Percentiles rank a stretch among this genome's conserved stretches.
Evolutionary conservation across 2,329 filamentous ascomycete species (phyloP).

Genomic region (Lachnellula subtilissima): DNA sequence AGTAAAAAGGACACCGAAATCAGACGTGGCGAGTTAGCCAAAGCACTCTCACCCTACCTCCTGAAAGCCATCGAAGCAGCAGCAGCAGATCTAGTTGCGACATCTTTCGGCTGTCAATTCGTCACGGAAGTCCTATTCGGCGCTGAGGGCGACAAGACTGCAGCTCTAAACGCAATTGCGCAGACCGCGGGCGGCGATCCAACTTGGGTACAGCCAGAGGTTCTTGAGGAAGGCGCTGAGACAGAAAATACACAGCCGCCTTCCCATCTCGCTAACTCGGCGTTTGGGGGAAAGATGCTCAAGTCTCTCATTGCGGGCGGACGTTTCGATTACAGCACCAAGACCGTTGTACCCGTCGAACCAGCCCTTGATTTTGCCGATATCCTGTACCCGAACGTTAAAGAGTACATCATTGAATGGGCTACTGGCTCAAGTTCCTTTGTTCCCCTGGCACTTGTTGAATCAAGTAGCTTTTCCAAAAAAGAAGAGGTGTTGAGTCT

Average conservation of each 20-base stretch:
- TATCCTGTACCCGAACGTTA: slow-evolving; percentile 76
- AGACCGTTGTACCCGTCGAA: slow-evolving; percentile 65
- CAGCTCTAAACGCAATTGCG: slow-evolving; percentile 67
- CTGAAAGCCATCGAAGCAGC: slow-evolving; percentile 67
- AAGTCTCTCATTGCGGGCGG: slow-evolving; percentile 89
- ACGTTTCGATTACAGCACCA: slow-evolving; percentile 70
- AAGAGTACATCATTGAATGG: slow-evolving; percentile 72
- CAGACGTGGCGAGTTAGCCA: slow-evolving; percentile 71
- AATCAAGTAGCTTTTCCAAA: slow-evolving; percentile 66
- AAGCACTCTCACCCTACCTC: slow-evolving; percentile 68
- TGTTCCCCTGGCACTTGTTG: slow-evolving; percentile 75
- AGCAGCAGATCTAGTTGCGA: slow-evolving; percentile 63
- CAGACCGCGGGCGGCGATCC: slow-evolving; percentile 56
- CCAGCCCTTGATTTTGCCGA: slow-evolving; percentile 77
- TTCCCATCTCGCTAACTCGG: slow-evolving; percentile 54
- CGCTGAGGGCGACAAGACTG: slow-evolving; percentile 68
- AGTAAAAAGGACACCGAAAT: slow-evolving; percentile 86
- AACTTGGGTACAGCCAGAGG: slow-evolving; percentile 28
- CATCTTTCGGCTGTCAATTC: slow-evolving; percentile 82
- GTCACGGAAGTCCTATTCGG: slow-evolving; percentile 77
- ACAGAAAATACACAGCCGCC: slow-evolving; percentile 9
- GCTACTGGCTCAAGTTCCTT: slow-evolving; percentile 83
- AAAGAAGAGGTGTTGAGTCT: slow-evolving; percentile 62
- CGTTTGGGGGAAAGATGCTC: slow-evolving; percentile 73
- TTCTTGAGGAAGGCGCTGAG: slow-evolving; percentile 34